Conservation (phyloP, 148 eudicot genomes). For the Amaranthus cruentus region DNA sequence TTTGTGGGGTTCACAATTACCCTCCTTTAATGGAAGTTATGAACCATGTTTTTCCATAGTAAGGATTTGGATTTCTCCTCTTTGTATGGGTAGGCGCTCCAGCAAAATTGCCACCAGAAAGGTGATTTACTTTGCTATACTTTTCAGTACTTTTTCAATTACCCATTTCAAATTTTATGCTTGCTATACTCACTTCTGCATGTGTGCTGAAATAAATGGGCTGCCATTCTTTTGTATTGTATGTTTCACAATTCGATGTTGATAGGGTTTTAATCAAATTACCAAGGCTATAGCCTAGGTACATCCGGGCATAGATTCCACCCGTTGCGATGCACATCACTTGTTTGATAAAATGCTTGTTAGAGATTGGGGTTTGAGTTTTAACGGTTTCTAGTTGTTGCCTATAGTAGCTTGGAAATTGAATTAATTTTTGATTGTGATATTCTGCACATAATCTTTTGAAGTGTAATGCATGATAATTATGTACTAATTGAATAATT, state of each 20-base stretch:
- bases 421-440: too few relatives aligned
- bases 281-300: too few relatives aligned
- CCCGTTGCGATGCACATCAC: conserved; percentile 20
- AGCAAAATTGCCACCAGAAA: conserved; percentile 85
- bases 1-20: conserved; percentile 25
- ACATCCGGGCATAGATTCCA: too few relatives aligned
- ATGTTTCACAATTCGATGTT: not conserved
- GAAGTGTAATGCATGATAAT: not conserved
- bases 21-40: conserved; percentile 13
- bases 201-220: too few relatives aligned
- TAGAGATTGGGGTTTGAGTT: not conserved
- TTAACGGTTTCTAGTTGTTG: not conserved
- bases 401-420: not conserved
- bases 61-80: conserved; percentile 66
- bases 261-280: too few relatives aligned
- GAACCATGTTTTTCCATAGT: conserved; percentile 28
- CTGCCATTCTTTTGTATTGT: not conserved
- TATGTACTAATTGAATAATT: not conserved
- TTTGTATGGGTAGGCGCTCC: conserved; percentile 92
- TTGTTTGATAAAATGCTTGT: conserved; percentile 38
- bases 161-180: not conserved
- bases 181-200: not conserved
- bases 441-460: not conserved
- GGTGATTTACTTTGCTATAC: conserved; percentile 32
- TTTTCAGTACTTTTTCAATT: not conserved